Conservation (phyloP, 306 rosid genomes). For the Purshia tridentata region DNA sequence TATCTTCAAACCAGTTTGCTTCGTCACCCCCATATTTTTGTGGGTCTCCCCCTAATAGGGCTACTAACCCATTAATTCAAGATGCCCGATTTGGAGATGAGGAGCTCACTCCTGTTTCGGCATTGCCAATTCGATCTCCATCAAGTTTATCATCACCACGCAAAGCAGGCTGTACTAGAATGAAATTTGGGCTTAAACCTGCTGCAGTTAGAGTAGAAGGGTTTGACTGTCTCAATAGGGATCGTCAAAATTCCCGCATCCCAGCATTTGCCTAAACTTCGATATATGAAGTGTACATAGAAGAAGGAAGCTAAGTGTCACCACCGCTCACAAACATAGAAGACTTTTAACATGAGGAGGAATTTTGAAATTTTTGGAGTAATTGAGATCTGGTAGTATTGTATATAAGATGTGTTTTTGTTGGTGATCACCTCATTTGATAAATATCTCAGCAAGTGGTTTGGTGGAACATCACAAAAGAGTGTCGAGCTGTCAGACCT, state of each 20-base stretch:
- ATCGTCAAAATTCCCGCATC: constrained; percentile 80
- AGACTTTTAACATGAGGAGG: constrained; percentile 43
- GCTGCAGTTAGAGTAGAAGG: constrained; percentile 98
- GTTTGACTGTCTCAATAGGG: constrained; percentile 82
- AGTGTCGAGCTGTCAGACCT: constrained; percentile 35
- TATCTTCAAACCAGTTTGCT: constrained; percentile 40
- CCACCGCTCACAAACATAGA: constrained; percentile 33
- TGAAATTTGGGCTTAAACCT: constrained; percentile 66
- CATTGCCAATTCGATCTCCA: constrained; percentile 45
- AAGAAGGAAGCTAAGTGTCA: constrained; percentile 56
- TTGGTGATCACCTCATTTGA: constrained; percentile 35
- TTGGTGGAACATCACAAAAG: constrained; percentile 34
- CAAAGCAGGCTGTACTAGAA: constrained; percentile 69
- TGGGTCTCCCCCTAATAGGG: constrained; percentile 81
- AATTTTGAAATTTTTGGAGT: constrained; percentile 34
- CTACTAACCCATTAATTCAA: constrained; percentile 72
- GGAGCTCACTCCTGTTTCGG: constrained; percentile 33
- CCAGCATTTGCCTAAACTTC: constrained; percentile 66
- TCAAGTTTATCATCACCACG: constrained; percentile 55
- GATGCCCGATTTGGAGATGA: constrained; percentile 77
- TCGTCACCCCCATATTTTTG: constrained; percentile 83
- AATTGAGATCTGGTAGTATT: constrained; percentile 34
- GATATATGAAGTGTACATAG: constrained; percentile 67
- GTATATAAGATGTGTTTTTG: constrained; percentile 40
- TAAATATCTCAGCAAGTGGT: constrained; percentile 29